A percentile compares a stretch with the other conserved stretches of the same genome.
Conservation (phyloP, 306 rosid species). For the Abrus pulchellus region DNA sequence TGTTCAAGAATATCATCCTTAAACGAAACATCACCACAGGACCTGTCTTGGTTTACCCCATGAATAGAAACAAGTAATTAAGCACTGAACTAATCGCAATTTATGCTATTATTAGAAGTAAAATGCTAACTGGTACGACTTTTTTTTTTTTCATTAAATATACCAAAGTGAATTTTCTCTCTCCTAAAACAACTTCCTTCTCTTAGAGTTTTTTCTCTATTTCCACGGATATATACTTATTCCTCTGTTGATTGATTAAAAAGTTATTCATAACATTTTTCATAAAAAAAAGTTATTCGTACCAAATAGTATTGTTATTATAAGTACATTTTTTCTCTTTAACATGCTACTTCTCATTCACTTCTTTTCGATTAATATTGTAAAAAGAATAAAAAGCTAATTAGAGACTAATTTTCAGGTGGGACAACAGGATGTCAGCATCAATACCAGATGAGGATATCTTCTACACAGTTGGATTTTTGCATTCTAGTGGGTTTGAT, state of each 20-base stretch:
- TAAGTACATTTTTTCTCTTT: not conserved
- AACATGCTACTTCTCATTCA: not conserved
- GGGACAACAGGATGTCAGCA: conserved; percentile 84
- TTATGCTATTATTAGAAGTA: not conserved
- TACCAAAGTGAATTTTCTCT: not conserved
- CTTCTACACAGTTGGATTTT: conserved; percentile 77
- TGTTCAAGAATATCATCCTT: conserved; percentile 74
- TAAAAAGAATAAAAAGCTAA: not conserved
- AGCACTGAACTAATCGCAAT: conserved; percentile 16
- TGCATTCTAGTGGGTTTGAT: conserved; percentile 76
- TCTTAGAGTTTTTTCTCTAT: not conserved
- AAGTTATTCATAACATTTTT: not conserved
- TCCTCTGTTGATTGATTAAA: not conserved
- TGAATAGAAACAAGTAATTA: conserved; percentile 78
- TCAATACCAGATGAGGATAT: conserved; percentile 83
- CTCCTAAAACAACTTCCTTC: not conserved
- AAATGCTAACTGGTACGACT: not conserved
- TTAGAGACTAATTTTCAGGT: conserved; percentile 56
- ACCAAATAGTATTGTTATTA: not conserved
- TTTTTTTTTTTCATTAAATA: not conserved
- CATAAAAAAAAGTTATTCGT: not conserved
- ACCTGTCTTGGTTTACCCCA: conserved; percentile 81
- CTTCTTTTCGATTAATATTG: not conserved
- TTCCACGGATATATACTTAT: not conserved
- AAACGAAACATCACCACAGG: conserved; percentile 73